Base-by-base conservation (phyloP, 306 rosid species). In the Echinosophora koreensis region DNA sequence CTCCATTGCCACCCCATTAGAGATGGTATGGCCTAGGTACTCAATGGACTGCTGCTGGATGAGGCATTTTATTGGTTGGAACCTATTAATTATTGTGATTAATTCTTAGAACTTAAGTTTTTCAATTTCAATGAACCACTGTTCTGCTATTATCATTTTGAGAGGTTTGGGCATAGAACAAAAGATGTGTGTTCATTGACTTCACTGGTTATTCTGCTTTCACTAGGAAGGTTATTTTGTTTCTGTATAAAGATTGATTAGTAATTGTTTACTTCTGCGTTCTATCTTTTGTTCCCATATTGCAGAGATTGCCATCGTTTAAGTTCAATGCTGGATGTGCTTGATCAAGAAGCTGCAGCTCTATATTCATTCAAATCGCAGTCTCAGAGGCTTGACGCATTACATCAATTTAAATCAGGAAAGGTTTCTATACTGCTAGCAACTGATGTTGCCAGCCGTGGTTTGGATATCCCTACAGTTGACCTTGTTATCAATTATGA, bases 361-460 rank as follows among this genome's bases (percentile, higher is more conserved):
- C 75, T 94, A 82, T 89, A 94, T 89, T 92, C 97, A 70, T 87
- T 84, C 65, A 94, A 86, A 77, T 84, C 98, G 6, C 98, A 92
- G 87, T 51, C 91, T 84, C 84, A 84, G 56, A 89, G 97, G 85
- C 95, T 94, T 71, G 80, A 90, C 39, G 94, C 97, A 37, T 85
- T 94, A 15, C 89, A 92, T 65, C 84, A 80, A 46, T 92, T 94
- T 87, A 92, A 94, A 88, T 90, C 97, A 9, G 95, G 97, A 74
- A 87, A 80, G 81, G 92, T 83, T 83, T 80, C 98, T 81, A 70
- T 89, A 71, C 80, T 94, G 84, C 86, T 94, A 30, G 98, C 98
- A 39, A 94, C 97, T 49, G 97, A 94, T 90, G 97, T 94, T 82
- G 97, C 95, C 63, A 85, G 94, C 68, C 97, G 97, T 8, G 98